Base-by-base conservation (phyloP, 352 stramenopile genomes). In the Globisporangium orthogonon region DNA sequence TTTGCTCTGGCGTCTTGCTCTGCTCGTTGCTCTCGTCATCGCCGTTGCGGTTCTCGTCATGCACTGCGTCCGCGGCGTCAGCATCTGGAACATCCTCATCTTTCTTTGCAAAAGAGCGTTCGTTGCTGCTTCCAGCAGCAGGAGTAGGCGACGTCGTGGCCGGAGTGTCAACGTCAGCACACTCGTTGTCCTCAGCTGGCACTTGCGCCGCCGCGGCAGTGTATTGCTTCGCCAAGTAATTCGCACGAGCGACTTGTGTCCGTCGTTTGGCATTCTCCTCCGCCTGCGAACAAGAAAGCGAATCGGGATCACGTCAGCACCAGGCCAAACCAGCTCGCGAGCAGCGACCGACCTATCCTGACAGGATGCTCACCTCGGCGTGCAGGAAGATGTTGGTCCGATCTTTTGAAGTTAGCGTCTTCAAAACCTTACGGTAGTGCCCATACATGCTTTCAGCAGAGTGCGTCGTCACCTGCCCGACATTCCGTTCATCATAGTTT, bases 391-490 rank as follows among this genome's bases (percentile, higher is more conserved):
- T 60, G 4, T 55, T 40, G n/a, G 58, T 55, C 41, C 73, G 74
- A 48, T 87, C 66, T 1, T 50, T 54, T 10, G 52, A 54, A 1
- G 73, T 86, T 51, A 76, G 71, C 50, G 40, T 54, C 51, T 62
- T 50, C 46, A 87, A 47, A 3, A 74, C 44, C 54, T 82, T 85
- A 18, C 70, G 59, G 50, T 76, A 87, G 43, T 67, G 77, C 39
- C 86, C 66, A 51, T 76, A 66, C 79, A 89, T 86, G 33, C 79
- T 87, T 17, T 63, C 52, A 0, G 54, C 52, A 1, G 71, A 66
- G 43, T 79, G 79, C 0, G 40, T 11, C 9, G 69, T 78, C n/a
- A 87, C 59, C 47, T 71, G 35, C 23, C 23, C 23, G 23, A 23
- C 23, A 23, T 23, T 11, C 33, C 45, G 52, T 17, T 13, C 37